phyloP scores from a whole-genome alignment of 2,329 filamentous ascomycete genomes.

The Pleomassaria siparia region DNA sequence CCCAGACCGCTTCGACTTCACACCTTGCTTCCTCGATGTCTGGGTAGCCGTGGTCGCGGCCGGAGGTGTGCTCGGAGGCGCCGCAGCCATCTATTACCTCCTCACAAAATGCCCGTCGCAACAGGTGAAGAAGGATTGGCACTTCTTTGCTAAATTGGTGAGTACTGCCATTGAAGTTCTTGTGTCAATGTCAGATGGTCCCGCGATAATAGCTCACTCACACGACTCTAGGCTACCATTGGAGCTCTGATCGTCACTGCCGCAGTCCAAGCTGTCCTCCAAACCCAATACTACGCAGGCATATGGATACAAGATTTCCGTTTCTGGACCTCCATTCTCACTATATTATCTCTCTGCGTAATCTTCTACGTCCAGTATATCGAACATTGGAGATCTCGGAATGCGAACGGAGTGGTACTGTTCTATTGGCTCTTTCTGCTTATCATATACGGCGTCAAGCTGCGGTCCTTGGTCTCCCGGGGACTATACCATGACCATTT shows the following conservation, averaged over 20 bases:
- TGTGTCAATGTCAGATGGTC: not conserved
- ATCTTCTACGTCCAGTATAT: slow-evolving; percentile 81
- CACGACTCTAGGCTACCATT: slow-evolving; percentile 62
- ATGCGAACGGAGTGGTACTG: slow-evolving; percentile 83
- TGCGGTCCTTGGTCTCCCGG: slow-evolving; percentile 82
- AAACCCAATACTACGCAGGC: slow-evolving; percentile 68
- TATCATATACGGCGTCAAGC: slow-evolving; percentile 76
- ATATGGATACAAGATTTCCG: slow-evolving; percentile 81
- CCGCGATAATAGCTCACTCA: slow-evolving; percentile 12
- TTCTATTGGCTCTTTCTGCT: slow-evolving; percentile 91
- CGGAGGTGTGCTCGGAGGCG: slow-evolving; percentile 77
- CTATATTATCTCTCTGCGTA: slow-evolving; percentile 70
- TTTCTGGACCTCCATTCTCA: slow-evolving; percentile 77
- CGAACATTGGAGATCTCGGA: slow-evolving; percentile 79
- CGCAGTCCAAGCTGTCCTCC: slow-evolving; percentile 71
- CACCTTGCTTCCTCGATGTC: slow-evolving; percentile 94
- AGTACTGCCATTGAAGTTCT: slow-evolving; percentile 23
- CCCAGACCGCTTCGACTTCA: slow-evolving; percentile 86
- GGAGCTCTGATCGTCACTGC: slow-evolving; percentile 68
- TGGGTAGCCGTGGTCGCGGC: slow-evolving; percentile 77
- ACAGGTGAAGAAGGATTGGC: slow-evolving; percentile 78
- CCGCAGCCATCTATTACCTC: slow-evolving; percentile 78
- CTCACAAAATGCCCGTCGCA: slow-evolving; percentile 67
- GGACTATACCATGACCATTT: slow-evolving; percentile 66
- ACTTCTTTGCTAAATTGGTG: slow-evolving; percentile 92